Evolutionary conservation across 1,139 yeast genomes (phyloP), one percentile per base, ranked within the genome.

Genomic region (Eremothecium sinecaudum): DNA sequence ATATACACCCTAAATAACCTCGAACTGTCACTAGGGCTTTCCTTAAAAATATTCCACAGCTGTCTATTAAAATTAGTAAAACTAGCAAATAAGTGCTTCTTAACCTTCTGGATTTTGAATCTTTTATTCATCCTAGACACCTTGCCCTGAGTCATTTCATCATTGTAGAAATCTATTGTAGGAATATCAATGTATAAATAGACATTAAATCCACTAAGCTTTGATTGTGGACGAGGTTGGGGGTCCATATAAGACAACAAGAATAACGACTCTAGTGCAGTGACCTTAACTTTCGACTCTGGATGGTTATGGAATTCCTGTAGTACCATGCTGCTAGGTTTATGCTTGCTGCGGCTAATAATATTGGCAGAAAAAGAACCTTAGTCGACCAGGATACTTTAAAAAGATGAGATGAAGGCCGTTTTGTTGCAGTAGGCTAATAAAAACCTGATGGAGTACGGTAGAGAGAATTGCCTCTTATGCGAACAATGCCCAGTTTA

Each of bases 111-210:
- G 18, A 55, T 31, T 35, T 51, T 55, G 29, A 55, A 48, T 36
- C 45, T 50, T 33, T 41, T 50, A 37, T 53, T 53, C 18, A 55
- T 44, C 36, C 45, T 46, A 17, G 52, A 46, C 12, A 53, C 38
- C 38, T 47, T 50, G 10, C 38, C 40, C 31, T 52, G 48, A 13
- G 43, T 44, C 26, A 54, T 32, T 37, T 53, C 57, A 42, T 54
- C 58, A 28, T 46, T 50, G 37, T 56, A 52, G 38, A 51, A 55
- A 37, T 56, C 61, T 4, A 56, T 53, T 4, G 58, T 48, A 1
- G 61, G 59, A n/a, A 56, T 53, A 40, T 56, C 61, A 22, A 55
- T 49, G 35, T 47, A 54, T 9, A 56, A 33, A 22, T 42, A 42
- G 4, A 53, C 41, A 25, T 46, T 44, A 32, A 48, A 50, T 14